Conservation (phyloP, 805 yeast genomes). For the Lipomyces japonicus region DNA sequence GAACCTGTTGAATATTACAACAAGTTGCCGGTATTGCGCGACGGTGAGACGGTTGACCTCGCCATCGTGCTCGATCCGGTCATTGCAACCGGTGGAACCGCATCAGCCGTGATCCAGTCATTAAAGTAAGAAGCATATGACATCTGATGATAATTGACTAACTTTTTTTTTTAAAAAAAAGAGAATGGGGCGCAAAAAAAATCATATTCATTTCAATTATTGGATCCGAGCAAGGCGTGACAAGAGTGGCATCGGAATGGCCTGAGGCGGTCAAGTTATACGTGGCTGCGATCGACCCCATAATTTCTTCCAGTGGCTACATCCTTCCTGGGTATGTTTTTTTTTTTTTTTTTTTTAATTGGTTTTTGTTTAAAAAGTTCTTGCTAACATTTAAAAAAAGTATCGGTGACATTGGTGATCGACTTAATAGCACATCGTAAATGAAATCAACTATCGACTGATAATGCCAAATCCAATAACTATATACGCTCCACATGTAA, state of each 20-base stretch:
- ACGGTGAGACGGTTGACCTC: slow-evolving; percentile 22
- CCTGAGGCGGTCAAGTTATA: slow-evolving; percentile 32
- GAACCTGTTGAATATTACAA: slow-evolving; percentile 38
- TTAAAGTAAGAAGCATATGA: slow-evolving; percentile 22
- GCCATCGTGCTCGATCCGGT: slow-evolving; percentile 38
- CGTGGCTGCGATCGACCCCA: slow-evolving; percentile 34
- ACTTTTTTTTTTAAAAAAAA: neutral
- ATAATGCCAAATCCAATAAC: too few species aligned
- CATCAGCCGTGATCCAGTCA: slow-evolving; percentile 35
- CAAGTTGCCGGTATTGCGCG: slow-evolving; percentile 32
- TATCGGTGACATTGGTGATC: slow-evolving; percentile 38
- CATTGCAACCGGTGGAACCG: slow-evolving; percentile 39
- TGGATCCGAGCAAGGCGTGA: slow-evolving; percentile 32
- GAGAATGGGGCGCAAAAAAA: slow-evolving; percentile 36
- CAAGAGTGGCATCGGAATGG: slow-evolving; percentile 21
- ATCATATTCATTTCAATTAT: slow-evolving; percentile 33
- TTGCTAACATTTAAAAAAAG: neutral
- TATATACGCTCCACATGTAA: too few species aligned
- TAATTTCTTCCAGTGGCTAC: slow-evolving; percentile 32
- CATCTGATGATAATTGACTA: neutral
- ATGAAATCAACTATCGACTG: too few species aligned
- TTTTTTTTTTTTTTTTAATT: neutral
- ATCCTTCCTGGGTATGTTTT: slow-evolving; percentile 34
- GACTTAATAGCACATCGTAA: slow-evolving; percentile 27
- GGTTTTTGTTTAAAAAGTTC: neutral